Evolutionary conservation across 2,329 filamentous ascomycete genomes (phyloP), one percentile per base, ranked within the genome.

Genomic region (Fusarium decemcellulare): DNA sequence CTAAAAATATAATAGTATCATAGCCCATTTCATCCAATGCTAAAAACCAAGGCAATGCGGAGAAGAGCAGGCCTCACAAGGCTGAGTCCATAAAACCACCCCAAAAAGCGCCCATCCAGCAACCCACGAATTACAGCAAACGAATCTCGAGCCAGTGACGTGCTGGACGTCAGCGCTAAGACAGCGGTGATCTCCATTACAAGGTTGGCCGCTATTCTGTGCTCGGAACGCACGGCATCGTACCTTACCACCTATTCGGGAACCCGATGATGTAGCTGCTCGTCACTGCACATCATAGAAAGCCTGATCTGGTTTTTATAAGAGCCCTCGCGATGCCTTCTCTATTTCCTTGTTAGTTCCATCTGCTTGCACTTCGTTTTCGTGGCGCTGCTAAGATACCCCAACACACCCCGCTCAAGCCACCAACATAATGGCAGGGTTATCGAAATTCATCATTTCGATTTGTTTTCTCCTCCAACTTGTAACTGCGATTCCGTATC

Each of bases 171-270:
- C 51, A 53, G 51, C 51, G 42, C 51, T 53, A 53, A 18, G 15
- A 9, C 8, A 23, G 8, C 44, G 44, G 32, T 48, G 14, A 30
- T n/a, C 36, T 29, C 36, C 36, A 23, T 23, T 23, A 36, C 50
- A 30, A 40, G 36, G 23, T 16, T 53, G 23, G 46, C 46, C 37
- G 37, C 29, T 18, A 34, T 59, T 27, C 23, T 37, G 27, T 44
- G 16, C 23, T 23, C 65, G 65, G 56, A 54, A 62, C 34, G 36
- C 29, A 47, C 61, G 61, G 65, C 44, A 51, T 43, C 58, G 50
- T 34, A 27, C 14, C 34, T 42, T 16, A 37, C 30, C 32, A 14
- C 15, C 30, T 27, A 37, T 27, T 27, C 12, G 34, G 15, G 14
- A 29, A 39, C 18, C 34, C n/a, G 18, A 46, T 59, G 57, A 59